Conservation (phyloP, 2,329 filamentous ascomycete genomes). For the Aspergillus fumigatus region DNA sequence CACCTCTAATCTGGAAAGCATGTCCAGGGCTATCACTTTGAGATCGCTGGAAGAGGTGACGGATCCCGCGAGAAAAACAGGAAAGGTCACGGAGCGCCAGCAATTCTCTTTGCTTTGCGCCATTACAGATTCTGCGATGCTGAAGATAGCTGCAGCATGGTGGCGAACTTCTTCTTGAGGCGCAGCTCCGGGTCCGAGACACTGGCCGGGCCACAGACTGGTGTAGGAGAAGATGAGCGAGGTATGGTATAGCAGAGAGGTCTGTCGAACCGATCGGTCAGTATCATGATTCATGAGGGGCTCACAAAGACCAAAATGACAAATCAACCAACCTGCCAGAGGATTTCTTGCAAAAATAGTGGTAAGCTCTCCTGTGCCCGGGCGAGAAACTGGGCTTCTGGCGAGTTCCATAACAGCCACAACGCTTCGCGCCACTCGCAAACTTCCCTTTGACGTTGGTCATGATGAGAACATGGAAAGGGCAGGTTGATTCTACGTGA, state of each 20-base stretch:
- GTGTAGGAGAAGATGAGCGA: constrained; percentile 51
- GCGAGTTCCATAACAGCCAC: constrained; percentile 35
- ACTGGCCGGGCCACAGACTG: constrained; percentile 50
- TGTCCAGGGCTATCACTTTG: constrained; percentile 46
- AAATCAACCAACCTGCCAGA: constrained; percentile 42
- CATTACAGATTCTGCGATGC: constrained; percentile 37
- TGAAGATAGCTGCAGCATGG: constrained; percentile 44
- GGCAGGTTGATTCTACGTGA: constrained; percentile 35
- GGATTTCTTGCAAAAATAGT: constrained; percentile 30
- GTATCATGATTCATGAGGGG: not conserved
- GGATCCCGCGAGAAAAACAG: constrained; percentile 50
- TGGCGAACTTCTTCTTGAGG: constrained; percentile 41
- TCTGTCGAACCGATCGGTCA: constrained; percentile 6
- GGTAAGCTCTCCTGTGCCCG: constrained; percentile 36
- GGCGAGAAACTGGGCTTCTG: constrained; percentile 32
- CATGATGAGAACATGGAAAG: constrained; percentile 16
- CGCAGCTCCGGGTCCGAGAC: constrained; percentile 34
- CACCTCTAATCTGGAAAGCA: constrained; percentile 47
- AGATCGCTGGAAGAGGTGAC: constrained; percentile 39
- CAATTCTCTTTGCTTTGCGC: constrained; percentile 37
- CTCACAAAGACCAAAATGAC: not conserved
- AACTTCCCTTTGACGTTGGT: constrained; percentile 29
- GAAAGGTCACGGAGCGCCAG: constrained; percentile 48
- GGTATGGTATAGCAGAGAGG: constrained; percentile 46
- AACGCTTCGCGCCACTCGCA: constrained; percentile 35